Conservation (phyloP, 1,284 basidiomycete species). For the Cerioporus squamosus region DNA sequence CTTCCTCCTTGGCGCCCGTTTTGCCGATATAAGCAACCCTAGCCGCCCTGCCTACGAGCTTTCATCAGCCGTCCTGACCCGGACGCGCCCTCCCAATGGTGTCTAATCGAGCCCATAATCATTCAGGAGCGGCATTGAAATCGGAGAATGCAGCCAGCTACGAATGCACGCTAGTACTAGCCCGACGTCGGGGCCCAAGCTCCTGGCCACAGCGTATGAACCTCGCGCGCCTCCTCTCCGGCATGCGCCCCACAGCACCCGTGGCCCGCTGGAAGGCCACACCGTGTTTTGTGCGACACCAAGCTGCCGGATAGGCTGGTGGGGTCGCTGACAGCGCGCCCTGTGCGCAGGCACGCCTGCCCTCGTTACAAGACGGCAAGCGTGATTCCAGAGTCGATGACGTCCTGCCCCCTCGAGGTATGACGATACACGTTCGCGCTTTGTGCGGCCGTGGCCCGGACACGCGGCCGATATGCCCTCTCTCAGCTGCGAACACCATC, state of each 20-base stretch:
- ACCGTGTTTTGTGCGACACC: no score
- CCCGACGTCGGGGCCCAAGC: no score
- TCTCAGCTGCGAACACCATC: neutral
- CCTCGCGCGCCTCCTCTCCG: no score
- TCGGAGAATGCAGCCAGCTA: neutral
- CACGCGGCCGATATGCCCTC: neutral
- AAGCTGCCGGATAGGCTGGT: no score
- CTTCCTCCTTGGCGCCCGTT: slow-evolving; percentile 27
- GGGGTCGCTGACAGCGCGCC: no score
- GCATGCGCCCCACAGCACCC: no score
- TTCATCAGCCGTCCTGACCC: neutral
- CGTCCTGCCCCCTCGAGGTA: slow-evolving; percentile 1
- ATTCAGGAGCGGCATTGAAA: no score
- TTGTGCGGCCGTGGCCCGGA: neutral
- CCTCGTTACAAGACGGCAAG: neutral
- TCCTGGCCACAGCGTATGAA: no score
- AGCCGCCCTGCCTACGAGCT: slow-evolving; percentile 3
- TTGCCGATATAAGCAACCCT: slow-evolving; percentile 19
- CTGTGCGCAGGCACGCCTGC: neutral
- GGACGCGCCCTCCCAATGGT: neutral
- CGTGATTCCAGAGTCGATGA: slow-evolving; percentile 4
- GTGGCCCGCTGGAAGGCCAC: no score
- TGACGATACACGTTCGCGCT: slow-evolving; percentile 9
- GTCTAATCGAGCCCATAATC: neutral
- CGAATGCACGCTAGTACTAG: neutral